Evolutionary conservation across 306 rosid species (phyloP), one percentile per base, ranked within the genome.

Genomic region (Trichosanthes truncata): DNA sequence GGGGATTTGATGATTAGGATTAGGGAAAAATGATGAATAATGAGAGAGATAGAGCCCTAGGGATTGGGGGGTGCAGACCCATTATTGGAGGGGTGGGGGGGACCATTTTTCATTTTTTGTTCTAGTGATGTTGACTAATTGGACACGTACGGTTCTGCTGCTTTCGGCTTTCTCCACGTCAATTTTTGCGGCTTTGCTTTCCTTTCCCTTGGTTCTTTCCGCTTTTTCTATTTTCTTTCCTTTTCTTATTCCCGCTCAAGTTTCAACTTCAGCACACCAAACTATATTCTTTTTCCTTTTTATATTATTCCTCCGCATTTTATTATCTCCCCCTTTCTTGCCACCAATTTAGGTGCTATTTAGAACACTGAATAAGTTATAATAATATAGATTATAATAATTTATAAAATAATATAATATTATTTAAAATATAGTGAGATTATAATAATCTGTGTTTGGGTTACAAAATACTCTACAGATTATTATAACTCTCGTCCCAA

Each of bases 161-260:
- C 78, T 74, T 74, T 74, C 61, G 78, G 61, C 61, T 49, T 29
- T 74, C 18, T 12, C 78, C 78, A 74, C 78, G 78, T 74, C 78
- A 74, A 74, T 14, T 49, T 74, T 74, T 74, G 78, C 78, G 78
- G 78, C 61, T 72, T 26, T 45, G 25, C 25, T 7, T 53, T 20
- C 21, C 57, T 14, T 61, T 9, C 29, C 36, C 0, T 57, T 56
- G 10, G n/a, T 60, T 60, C 51, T 3, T 20, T 68, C 3, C 14
- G 26, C 26, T 66, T 66, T 35, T 66, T 36, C 14, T 7, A 3
- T 18, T 18, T 66, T 9, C 7, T n/a, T 61, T 14, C 38, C 1
- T 13, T 25, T 60, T 60, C 7, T 60, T 60, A 25, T 26, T 60
- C 67, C 6, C 40, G 0, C 5, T 36, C 6, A 3, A 36, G 6